Base-by-base conservation (phyloP, 2,329 filamentous ascomycete genomes). In the Trematosphaeria pertusa region DNA sequence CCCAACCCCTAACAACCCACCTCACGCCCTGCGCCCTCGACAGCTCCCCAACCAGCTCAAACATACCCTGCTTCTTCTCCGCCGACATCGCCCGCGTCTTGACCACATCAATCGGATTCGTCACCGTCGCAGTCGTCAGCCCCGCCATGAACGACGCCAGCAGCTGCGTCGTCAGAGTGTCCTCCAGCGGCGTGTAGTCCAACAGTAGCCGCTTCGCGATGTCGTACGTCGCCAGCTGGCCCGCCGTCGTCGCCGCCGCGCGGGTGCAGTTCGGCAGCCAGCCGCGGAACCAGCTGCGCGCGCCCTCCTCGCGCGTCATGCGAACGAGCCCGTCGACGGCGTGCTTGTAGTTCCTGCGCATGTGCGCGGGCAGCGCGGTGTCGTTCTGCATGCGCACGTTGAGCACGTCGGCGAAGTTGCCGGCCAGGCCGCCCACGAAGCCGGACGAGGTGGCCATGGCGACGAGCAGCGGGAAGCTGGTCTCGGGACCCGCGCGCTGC, bases 301-400 rank as follows among this genome's bases (percentile, higher is more conserved):
- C 24, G 7, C 24, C 24, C 24, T 28, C 24, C 24, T 28, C 8
- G 8, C 24, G 7, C 24, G 24, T 28, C 24, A 28, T 28, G 8
- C 12, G 7, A 12, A 28, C 24, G 8, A 28, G 12, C 24, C 24
- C 24, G 12, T 28, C 24, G 24, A 28, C 12, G 8, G 24, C 24
- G 24, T 28, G 24, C 12, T 28, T 28, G 12, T 28, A 28, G 12
- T 28, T 28, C 24, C 24, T 28, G 24, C 24, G 24, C 24, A 8
- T 12, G 24, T 28, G 24, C 24, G 7, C 12, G 24, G 24, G 24
- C 7, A 95, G 82, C 0, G 89, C 84, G 7, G 88, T 86, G 60
- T 86, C 92, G 73, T 93, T 88, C 75, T 97, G 92, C 92, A 97
- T 97, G 61, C 92, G 88, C 39, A 97, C 92, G 73, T 97, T 97